Percentiles rank a stretch among this genome's conserved stretches.
Conservation (phyloP, 768 basidiomycete genomes). For the Pleurotus platypus region DNA sequence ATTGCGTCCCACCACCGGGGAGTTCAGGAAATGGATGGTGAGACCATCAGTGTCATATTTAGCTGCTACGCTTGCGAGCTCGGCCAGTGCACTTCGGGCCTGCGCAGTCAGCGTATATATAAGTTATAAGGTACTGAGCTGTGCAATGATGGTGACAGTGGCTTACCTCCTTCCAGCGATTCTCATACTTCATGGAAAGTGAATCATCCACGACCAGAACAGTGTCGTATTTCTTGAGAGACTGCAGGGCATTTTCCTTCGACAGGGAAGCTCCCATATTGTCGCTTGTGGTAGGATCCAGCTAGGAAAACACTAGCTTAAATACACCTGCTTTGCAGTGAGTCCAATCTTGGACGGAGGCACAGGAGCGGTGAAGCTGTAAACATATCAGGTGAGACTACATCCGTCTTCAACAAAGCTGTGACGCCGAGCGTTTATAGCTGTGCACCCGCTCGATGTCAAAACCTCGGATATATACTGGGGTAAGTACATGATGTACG, state of each 20-base stretch:
- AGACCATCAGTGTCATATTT: constrained; percentile 50
- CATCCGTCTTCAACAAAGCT: no score
- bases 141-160: not conserved
- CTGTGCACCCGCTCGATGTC: no score
- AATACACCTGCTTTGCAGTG: no score
- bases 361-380: no score
- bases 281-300: no score
- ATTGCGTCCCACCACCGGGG: constrained; percentile 19
- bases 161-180: constrained; percentile 47
- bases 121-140: not conserved
- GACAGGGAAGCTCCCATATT: constrained; percentile 3
- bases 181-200: constrained; percentile 42
- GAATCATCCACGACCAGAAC: constrained; percentile 63
- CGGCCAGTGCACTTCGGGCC: constrained; percentile 38
- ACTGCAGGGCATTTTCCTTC: constrained; percentile 27
- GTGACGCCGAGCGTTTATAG: no score
- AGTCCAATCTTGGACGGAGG: no score
- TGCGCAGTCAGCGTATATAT: constrained; percentile 12
- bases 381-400: no score
- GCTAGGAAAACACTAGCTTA: no score
- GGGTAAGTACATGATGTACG: constrained; percentile 11
- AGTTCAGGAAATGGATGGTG: constrained; percentile 55
- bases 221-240: constrained; percentile 47
- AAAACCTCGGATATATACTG: constrained; percentile 11
- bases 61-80: constrained; percentile 38